phyloP scores from a whole-genome alignment of 768 basidiomycete genomes.

The Leccinum longicurvipes region DNA sequence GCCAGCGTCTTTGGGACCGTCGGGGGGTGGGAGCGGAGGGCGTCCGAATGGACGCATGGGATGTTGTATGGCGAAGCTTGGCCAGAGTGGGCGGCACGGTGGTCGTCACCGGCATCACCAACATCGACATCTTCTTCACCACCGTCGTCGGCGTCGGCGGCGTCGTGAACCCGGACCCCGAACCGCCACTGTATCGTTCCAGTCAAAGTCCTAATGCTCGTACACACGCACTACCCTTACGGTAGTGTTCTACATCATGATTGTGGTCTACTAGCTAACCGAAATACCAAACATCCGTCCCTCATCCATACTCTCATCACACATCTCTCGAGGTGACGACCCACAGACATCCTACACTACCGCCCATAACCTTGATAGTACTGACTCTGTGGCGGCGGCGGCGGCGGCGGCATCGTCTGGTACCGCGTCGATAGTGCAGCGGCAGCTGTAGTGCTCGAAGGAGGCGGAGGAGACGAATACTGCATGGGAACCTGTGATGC shows the following conservation, averaged over 20 bases:
- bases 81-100: neutral
- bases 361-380: conserved; percentile 33
- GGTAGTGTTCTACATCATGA: neutral
- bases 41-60: conserved; percentile 44
- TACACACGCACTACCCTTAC: neutral
- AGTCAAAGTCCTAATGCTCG: neutral
- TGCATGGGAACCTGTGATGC: conserved; percentile 30
- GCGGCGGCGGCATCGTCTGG: conserved; percentile 30
- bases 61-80: conserved; percentile 40
- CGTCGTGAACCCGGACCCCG: neutral
- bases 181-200: neutral
- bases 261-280: neutral
- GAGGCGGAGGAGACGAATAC: conserved; percentile 18
- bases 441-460: conserved; percentile 1
- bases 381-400: conserved; percentile 32
- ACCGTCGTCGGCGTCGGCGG: neutral
- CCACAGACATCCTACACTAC: conserved; percentile 10
- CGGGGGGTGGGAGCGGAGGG: conserved; percentile 44
- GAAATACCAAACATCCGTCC: neutral
- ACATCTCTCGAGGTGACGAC: neutral
- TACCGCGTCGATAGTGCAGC: conserved; percentile 25
- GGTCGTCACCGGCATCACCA: neutral
- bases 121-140: neutral
- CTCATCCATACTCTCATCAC: neutral
- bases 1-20: conserved; percentile 43